phyloP scores from a whole-genome alignment of 2,329 filamentous ascomycete species.

The Amphichorda felina region DNA sequence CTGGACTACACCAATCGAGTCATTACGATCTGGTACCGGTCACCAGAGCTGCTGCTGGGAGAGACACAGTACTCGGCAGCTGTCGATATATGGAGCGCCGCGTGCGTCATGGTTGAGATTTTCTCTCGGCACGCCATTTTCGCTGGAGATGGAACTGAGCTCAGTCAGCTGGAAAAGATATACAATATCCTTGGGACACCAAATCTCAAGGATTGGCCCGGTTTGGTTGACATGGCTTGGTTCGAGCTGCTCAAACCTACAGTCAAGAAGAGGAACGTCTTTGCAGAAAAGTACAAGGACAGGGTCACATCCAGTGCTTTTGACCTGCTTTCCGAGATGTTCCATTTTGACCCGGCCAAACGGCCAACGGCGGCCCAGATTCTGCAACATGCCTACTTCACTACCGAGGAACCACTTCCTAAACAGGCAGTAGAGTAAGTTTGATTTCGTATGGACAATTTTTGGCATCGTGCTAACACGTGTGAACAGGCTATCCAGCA shows the following conservation, averaged over 20 bases:
- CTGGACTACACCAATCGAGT: conserved; percentile 97
- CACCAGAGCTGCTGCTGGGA: conserved; percentile 79
- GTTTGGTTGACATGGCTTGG: conserved; percentile 89
- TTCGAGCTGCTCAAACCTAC: conserved; percentile 81
- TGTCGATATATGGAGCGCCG: conserved; percentile 94
- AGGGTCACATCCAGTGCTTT: conserved; percentile 70
- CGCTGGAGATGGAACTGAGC: conserved; percentile 88
- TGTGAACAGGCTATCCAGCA: conserved; percentile 51
- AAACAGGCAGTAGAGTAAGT: conserved; percentile 71
- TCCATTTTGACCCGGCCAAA: conserved; percentile 76
- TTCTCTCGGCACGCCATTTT: conserved; percentile 92
- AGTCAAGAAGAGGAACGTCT: conserved; percentile 59
- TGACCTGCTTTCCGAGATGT: conserved; percentile 73
- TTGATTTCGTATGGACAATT: neutral
- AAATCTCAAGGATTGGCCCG: conserved; percentile 74
- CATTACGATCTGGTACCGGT: conserved; percentile 97
- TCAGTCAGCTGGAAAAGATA: conserved; percentile 94
- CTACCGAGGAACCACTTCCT: conserved; percentile 63
- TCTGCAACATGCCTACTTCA: conserved; percentile 81
- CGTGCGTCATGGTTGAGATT: conserved; percentile 93
- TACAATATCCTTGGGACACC: conserved; percentile 87
- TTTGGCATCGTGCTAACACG: neutral
- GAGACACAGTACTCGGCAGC: conserved; percentile 84
- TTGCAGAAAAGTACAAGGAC: conserved; percentile 73
- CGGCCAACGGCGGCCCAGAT: conserved; percentile 77